Conservation (phyloP, 2,329 filamentous ascomycete species). For the Cladosporium sp. region DNA sequence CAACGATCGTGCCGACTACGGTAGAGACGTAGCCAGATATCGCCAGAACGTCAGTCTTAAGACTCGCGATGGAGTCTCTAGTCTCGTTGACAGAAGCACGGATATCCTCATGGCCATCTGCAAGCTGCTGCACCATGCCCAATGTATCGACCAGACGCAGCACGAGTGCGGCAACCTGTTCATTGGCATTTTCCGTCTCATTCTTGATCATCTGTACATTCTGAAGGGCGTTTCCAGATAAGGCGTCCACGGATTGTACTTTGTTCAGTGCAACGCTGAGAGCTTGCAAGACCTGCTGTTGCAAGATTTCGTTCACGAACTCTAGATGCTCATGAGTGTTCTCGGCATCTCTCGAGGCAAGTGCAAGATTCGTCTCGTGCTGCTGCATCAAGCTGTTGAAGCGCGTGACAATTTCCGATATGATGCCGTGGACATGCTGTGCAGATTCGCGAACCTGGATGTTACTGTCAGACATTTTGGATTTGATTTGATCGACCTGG, state of each 20-base stretch:
- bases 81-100: background rate
- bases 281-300: background rate
- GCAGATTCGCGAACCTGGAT: background rate
- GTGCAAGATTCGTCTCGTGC: background rate
- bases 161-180: background rate
- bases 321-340: background rate
- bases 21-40: background rate
- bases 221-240: background rate
- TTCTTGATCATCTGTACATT: background rate
- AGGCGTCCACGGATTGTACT: background rate
- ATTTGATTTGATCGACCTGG: constrained; percentile 1
- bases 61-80: background rate
- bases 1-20: background rate
- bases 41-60: background rate
- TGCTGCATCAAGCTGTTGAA: background rate
- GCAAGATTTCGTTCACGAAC: background rate
- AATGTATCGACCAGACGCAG: background rate
- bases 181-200: background rate
- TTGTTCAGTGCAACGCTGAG: background rate
- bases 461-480: background rate
- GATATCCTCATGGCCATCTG: background rate
- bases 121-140: background rate
- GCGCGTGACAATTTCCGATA: background rate
- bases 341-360: background rate
- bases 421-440: background rate